Conservation (phyloP, 345 rosid genomes). For the Rhodamnia rubescens region DNA sequence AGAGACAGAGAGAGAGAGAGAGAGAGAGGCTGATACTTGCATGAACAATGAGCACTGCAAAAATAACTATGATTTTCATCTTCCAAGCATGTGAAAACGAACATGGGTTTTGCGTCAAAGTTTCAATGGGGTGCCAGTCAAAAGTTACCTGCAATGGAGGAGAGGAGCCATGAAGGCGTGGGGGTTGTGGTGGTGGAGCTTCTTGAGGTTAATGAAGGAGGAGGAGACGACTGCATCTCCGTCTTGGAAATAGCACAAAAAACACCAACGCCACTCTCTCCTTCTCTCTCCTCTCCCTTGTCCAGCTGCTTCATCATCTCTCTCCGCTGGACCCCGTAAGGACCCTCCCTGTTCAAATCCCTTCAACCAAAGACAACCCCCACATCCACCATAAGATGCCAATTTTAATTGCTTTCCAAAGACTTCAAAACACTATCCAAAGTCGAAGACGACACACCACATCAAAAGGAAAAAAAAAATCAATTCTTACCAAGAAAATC, state of each 20-base stretch:
- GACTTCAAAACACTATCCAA: neutral
- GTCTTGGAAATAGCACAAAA: neutral
- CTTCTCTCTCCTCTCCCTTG: neutral
- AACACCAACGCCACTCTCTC: neutral
- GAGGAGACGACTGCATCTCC: neutral
- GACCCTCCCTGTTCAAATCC: neutral
- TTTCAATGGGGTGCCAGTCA: neutral
- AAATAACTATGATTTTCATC: neutral
- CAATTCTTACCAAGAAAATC: neutral
- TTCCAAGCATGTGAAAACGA: neutral
- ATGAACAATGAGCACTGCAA: neutral
- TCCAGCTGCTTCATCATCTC: neutral
- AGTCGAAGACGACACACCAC: neutral
- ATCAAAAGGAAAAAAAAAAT: neutral
- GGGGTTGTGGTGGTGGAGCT: neutral
- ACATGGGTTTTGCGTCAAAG: neutral
- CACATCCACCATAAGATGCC: neutral
- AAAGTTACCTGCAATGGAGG: slow-evolving; percentile 6
- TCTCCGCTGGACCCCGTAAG: neutral
- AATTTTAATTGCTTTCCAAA: neutral
- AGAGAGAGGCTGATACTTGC: neutral
- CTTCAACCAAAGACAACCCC: neutral
- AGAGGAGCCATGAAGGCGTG: slow-evolving; percentile 7
- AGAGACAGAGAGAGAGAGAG: neutral
- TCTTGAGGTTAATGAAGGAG: neutral